These are phyloP conservation scores for Melaleuca quinquenervia DNA, from an alignment of 345 rosid species.

Conservation along the genomic window DNA sequence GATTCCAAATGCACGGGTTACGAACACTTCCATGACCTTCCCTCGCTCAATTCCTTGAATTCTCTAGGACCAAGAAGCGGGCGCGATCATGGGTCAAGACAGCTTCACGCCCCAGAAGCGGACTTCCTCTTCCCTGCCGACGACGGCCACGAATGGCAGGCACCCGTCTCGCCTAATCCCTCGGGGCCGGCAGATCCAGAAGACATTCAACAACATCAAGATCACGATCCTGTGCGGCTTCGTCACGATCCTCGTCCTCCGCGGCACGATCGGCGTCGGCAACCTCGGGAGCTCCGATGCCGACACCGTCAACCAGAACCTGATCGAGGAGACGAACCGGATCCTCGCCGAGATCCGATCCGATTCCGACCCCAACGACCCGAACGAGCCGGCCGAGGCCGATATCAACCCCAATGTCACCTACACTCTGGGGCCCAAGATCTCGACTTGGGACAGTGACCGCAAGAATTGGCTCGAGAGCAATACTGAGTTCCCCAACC, in stretches of 20 bases:
- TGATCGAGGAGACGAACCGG: constrained; percentile 78
- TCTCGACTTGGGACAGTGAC: constrained; percentile 52
- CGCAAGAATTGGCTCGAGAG: constrained; percentile 55
- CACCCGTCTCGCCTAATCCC: constrained; percentile 22
- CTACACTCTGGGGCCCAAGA: constrained; percentile 70
- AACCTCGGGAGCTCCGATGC: constrained; percentile 61
- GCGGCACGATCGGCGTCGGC: constrained; percentile 88
- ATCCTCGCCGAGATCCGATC: constrained; percentile 86
- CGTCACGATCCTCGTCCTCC: constrained; percentile 87
- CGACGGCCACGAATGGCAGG: constrained; percentile 34
- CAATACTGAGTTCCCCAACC: constrained; percentile 64
- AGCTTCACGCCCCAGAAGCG: constrained; percentile 59
- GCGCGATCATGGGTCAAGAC: constrained; percentile 47
- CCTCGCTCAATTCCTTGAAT: neutral
- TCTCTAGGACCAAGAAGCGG: neutral
- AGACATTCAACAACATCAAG: constrained; percentile 82
- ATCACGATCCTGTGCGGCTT: constrained; percentile 92
- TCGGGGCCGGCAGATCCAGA: constrained; percentile 81
- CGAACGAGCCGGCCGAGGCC: constrained; percentile 32
- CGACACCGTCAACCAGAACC: constrained; percentile 65
- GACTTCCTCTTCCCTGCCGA: constrained; percentile 28
- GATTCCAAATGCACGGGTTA: neutral
- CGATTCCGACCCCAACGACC: constrained; percentile 62
- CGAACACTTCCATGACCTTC: neutral
- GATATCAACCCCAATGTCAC: constrained; percentile 49